These are phyloP conservation scores for Fusarium citri DNA, from an alignment of 2,329 filamentous ascomycete species.

Conservation along the genomic window DNA sequence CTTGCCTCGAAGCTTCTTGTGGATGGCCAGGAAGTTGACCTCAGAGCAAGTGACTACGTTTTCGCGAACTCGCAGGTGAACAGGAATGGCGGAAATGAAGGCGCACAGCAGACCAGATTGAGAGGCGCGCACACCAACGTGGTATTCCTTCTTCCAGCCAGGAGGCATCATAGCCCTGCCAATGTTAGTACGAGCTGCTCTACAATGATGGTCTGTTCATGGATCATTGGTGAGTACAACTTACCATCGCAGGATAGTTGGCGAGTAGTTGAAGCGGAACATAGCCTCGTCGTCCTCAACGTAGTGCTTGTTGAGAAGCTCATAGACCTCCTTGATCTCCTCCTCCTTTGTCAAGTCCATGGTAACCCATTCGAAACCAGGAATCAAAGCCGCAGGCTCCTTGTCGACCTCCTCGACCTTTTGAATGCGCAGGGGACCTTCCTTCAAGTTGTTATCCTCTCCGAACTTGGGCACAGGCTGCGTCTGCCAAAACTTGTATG, in stretches of 20 bases:
- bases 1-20: conserved; percentile 97
- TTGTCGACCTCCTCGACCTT: conserved; percentile 82
- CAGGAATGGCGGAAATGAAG: conserved; percentile 94
- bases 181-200: conserved; percentile 15
- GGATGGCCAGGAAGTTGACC: conserved; percentile 98
- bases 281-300: conserved; percentile 97
- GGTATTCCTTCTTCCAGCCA: conserved; percentile 94
- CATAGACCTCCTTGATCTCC: conserved; percentile 89
- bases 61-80: conserved; percentile 82
- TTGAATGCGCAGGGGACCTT: conserved; percentile 87
- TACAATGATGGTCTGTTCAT: neutral
- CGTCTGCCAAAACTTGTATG: conserved; percentile 98
- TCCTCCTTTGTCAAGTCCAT: conserved; percentile 84
- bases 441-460: conserved; percentile 67
- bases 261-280: conserved; percentile 97
- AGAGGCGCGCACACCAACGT: conserved; percentile 89
- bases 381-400: conserved; percentile 78
- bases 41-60: conserved; percentile 83
- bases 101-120: conserved; percentile 89
- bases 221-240: conserved; percentile 39
- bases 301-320: conserved; percentile 91
- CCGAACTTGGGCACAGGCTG: conserved; percentile 92
- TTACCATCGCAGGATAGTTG: conserved; percentile 88
- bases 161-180: conserved; percentile 90
- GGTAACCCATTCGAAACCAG: conserved; percentile 94